Percentiles rank a stretch among this genome's conserved stretches.
These are phyloP conservation scores for Mycena citricolor DNA, from an alignment of 1,284 basidiomycete species.

Conservation along the genomic window DNA sequence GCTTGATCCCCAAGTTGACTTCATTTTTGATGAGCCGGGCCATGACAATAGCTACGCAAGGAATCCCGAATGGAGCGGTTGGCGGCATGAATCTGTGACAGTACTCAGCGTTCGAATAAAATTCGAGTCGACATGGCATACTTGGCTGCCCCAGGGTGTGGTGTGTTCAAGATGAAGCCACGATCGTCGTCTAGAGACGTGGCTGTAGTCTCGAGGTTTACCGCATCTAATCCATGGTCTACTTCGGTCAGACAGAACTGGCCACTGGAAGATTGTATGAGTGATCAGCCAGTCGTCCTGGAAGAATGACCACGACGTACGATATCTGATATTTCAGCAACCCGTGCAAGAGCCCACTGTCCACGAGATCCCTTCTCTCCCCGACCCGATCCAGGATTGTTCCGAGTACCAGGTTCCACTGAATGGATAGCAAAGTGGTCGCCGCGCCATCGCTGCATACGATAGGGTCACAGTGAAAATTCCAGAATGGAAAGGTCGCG, in stretches of 20 bases:
- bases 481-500: conserved; percentile 39
- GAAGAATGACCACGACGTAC: not conserved
- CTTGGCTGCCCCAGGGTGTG: conserved; percentile 37
- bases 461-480: conserved; percentile 40
- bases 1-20: conserved; percentile 27
- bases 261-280: conserved; percentile 9
- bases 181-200: conserved; percentile 34
- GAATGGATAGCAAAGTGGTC: conserved; percentile 36
- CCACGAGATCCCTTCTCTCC: conserved; percentile 32
- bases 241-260: conserved; percentile 28
- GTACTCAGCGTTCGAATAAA: too few species aligned
- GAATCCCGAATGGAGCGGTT: conserved; percentile 37
- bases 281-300: not conserved
- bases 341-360: conserved; percentile 25
- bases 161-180: conserved; percentile 38
- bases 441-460: conserved; percentile 35
- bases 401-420: conserved; percentile 42
- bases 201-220: conserved; percentile 42
- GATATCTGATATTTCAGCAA: not conserved
- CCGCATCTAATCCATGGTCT: conserved; percentile 44
- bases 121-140: conserved; percentile 23
- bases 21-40: conserved; percentile 27
- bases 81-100: conserved; percentile 47
- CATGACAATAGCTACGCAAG: conserved; percentile 32
- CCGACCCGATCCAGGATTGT: conserved; percentile 37